Base-by-base conservation (phyloP, 2,329 filamentous ascomycete species). In the Xylaria sp. region DNA sequence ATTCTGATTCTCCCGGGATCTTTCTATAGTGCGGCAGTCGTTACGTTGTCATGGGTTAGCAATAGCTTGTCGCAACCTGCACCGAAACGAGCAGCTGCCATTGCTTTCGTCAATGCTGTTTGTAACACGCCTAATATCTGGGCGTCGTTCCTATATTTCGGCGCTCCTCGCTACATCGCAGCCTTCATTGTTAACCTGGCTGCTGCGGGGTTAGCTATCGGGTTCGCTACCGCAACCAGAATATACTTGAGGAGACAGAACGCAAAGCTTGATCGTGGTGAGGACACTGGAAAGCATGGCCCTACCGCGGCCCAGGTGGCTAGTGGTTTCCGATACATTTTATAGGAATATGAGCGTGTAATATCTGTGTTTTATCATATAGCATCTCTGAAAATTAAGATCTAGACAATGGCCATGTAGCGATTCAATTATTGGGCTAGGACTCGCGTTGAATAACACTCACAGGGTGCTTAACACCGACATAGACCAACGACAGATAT, bases 1-100 rank as follows among this genome's bases (percentile, higher is more conserved):
- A 82, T 80, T 71, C 80, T 83, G 57, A 81, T 84, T 66, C 82
- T 83, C 66, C 76, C 81, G 1, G 75, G 58, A 15, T 69, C 63
- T 1, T 55, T 76, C 69, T 78, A 77, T 64, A 68, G 72, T n/a
- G 69, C 72, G 1, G 67, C 74, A 28, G 72, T 75, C 28, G 75
- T 78, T n/a, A 72, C 71, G 13, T 64, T 78, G 20, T 78, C 77
- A 2, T 78, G 77, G 76, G 75, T 77, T 36, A 75, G 74, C 25
- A 74, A 71, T 9, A 73, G 69, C 12, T 59, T 78, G 3, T 67
- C 73, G 2, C 76, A 75, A 49, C 77, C 77, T 9, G 57, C 59
- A 10, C 55, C 60, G 1, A 70, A 70, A 71, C 71, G 76, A 1
- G 76, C 76, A 0, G 70, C 74, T 9, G 77, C 76, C 9, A 76